Conservation (phyloP, 768 basidiomycete genomes). For the Tricholoma matsutake region DNA sequence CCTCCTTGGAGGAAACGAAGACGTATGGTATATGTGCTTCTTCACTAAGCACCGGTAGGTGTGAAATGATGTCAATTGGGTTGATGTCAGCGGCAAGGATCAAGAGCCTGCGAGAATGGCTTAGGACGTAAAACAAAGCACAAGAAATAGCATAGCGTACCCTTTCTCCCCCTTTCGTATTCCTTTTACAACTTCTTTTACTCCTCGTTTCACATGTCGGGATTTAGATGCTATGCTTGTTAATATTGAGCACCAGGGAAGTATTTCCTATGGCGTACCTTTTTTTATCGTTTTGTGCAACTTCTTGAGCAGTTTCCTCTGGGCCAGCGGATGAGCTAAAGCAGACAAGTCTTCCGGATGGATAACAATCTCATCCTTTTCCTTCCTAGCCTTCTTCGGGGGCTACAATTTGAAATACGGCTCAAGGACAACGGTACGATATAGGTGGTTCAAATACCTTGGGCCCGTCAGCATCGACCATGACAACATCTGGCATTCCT, state of each 20-base stretch:
- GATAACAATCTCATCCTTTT: slow-evolving; percentile 63
- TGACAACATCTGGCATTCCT: slow-evolving; percentile 44
- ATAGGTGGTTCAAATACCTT: slow-evolving; percentile 24
- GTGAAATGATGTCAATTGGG: slow-evolving; percentile 97
- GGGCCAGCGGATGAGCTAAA: slow-evolving; percentile 91
- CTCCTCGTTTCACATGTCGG: slow-evolving; percentile 94
- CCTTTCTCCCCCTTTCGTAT: slow-evolving; percentile 98
- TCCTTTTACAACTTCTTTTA: slow-evolving; percentile 98
- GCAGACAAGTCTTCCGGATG: slow-evolving; percentile 84
- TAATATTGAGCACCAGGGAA: slow-evolving; percentile 1
- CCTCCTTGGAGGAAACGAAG: slow-evolving; percentile 90
- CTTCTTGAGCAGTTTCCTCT: slow-evolving; percentile 92
- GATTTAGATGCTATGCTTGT: slow-evolving; percentile 75
- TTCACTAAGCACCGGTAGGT: slow-evolving; percentile 91
- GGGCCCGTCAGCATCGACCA: slow-evolving; percentile 33
- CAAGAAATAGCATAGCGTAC: slow-evolving; percentile 38
- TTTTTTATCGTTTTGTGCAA: slow-evolving; percentile 93
- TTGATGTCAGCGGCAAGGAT: slow-evolving; percentile 96
- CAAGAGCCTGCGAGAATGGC: slow-evolving; percentile 55
- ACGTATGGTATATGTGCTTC: slow-evolving; percentile 90
- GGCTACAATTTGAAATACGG: slow-evolving; percentile 24
- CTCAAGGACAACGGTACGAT: slow-evolving; percentile 5
- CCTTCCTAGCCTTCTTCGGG: slow-evolving; percentile 62
- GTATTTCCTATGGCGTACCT: slow-evolving; percentile 41
- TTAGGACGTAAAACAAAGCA: slow-evolving; percentile 2